Evolutionary conservation across 768 basidiomycete species (phyloP), one percentile per base, ranked within the genome.

Genomic region (Hygrocybe punicea): DNA sequence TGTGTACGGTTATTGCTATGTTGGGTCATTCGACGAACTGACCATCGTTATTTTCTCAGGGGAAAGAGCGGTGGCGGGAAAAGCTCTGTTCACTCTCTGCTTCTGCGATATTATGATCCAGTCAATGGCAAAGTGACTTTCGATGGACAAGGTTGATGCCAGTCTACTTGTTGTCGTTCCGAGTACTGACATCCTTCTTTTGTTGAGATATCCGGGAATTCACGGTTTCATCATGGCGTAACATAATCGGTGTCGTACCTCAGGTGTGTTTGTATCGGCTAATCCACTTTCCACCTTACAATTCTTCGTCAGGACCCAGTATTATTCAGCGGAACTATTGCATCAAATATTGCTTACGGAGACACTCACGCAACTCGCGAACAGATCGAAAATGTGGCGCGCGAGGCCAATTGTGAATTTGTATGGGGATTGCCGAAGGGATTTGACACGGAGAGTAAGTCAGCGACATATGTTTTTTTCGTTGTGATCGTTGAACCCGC

Each of bases 41-140:
- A 52, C 35, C 6, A 14, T 54, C 48, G 42, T 63, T 23, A 57
- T 23, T 46, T 21, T 46, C n/a, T 24, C 42, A 95, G 93, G 10
- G 96, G 96, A 2, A 85, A 85, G 69, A 95, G 93, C 64, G 96
- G 96, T 7, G 87, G 92, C 55, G 96, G 96, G 53, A 98, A 98
- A 75, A 93, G 91, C 6, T 94, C 92, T 3, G 79, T 96, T 34
- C 93, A 95, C 64, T 87, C 90, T 10, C 79, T 98, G 17, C 79
- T 96, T 47, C 74, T 93, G 59, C 79, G 93, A 56, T 96, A 93
- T 74, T 96, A 96, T 66, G 93, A 95, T 61, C 93, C 93, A 1
- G 76, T 85, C n/a, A 75, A 79, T 45, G 93, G 93, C 2, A 86
- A 80, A 59, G 83, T 96, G 24, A 89, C 88, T 0, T 95, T 87